Conservation (phyloP, 2,329 filamentous ascomycete genomes). For the Hypoxylon sp. region DNA sequence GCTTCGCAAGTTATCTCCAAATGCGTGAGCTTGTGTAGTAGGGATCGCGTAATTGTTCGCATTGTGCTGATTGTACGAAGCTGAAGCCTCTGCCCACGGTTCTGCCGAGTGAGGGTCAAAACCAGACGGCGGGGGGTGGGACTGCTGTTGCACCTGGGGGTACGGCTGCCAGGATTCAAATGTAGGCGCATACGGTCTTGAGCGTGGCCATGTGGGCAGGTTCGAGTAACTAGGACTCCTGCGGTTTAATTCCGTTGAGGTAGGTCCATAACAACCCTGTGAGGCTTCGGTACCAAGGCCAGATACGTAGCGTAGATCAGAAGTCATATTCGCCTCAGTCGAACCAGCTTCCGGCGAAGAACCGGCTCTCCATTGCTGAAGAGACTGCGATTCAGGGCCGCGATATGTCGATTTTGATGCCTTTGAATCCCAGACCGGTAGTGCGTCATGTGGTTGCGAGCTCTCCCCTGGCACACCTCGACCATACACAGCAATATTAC, state of each 20-base stretch:
- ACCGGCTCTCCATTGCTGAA: constrained; percentile 48
- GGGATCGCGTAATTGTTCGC: constrained; percentile 37
- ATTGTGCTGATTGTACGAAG: constrained; percentile 34
- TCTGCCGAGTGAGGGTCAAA: constrained; percentile 30
- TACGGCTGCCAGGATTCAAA: constrained; percentile 37
- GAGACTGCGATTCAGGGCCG: constrained; percentile 57
- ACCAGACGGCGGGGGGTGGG: constrained; percentile 32
- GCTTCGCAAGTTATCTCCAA: constrained; percentile 19
- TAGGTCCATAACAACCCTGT: constrained; percentile 38
- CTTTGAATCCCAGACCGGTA: constrained; percentile 71
- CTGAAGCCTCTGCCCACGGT: constrained; percentile 41
- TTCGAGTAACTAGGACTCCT: constrained; percentile 33
- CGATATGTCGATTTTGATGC: constrained; percentile 53
- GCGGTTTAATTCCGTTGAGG: constrained; percentile 32
- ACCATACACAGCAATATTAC: constrained; percentile 75
- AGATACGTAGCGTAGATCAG: constrained; percentile 35
- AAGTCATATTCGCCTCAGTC: constrained; percentile 15
- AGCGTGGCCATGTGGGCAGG: constrained; percentile 37
- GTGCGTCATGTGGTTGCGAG: constrained; percentile 71
- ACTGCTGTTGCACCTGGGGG: constrained; percentile 35
- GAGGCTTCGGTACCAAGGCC: constrained; percentile 30
- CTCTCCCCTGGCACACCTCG: constrained; percentile 74
- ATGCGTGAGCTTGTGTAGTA: constrained; percentile 36
- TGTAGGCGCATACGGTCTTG: constrained; percentile 24
- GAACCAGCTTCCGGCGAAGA: constrained; percentile 25